Evolutionary conservation across 148 eudicot species (phyloP), one percentile per base, ranked within the genome.

Genomic region (Heliosperma pusillum): DNA sequence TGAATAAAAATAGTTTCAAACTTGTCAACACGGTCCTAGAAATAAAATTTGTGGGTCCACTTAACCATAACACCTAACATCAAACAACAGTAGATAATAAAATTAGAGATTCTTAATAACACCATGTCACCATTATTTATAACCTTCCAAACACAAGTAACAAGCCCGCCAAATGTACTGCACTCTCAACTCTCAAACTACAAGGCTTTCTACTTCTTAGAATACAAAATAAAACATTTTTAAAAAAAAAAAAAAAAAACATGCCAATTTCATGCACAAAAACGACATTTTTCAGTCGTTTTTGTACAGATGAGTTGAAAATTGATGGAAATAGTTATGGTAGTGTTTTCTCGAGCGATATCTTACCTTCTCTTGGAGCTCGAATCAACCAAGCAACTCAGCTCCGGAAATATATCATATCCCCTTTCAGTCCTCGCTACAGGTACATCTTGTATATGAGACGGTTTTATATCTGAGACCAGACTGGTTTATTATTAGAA

Each of bases 311-410:
- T 11, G 92, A 89, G 62, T 56, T 85, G 13, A 84, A 71, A 44
- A 65, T 74, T 25, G 80, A 75, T 42, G 79, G 69, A 3, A 66
- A 71, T 70, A 78, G 84, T 72, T 81, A 90, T 40, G 82, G 83
- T 7, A 80, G 87, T 45, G 80, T 88, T 77, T 89, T 88, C 82
- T 85, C 97, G 12, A 83, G 82, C 42, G 90, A 93, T 64, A 85
- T 86, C n/a, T 77, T 93, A 55, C 98, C 97, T 7, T 88, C 97
- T 36, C 94, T 93, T 20, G 98, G 98, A 66, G 94, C 97, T 74
- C 79, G 89, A 67, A 85, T 87, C 76, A 89, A 89, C 67, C 88
- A 75, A 29, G 45, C 87, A 5, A 75, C 83, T n/a, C 80, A 81
- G 44, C 94, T 88, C 26, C 63, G 89, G 4, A 86, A 74, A 65